Percentiles rank a stretch among this genome's conserved stretches.
These are phyloP conservation scores for Moelleriella libera DNA, from an alignment of 2,329 filamentous ascomycete genomes.

Conservation along the genomic window DNA sequence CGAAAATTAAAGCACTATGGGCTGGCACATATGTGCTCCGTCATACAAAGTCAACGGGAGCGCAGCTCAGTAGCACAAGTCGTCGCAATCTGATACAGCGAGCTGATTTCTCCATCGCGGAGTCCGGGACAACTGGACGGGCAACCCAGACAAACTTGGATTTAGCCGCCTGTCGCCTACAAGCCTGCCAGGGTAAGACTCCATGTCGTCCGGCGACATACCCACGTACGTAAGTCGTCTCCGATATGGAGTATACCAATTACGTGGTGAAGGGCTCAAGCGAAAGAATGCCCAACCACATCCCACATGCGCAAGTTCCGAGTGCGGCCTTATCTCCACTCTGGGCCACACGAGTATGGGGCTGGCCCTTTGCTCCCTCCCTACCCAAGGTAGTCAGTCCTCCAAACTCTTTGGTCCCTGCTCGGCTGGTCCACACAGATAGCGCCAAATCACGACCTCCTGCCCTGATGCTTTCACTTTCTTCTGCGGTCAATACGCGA, in stretches of 20 bases:
- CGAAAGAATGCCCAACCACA: neutral
- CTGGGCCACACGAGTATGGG: neutral
- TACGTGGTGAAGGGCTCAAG: neutral
- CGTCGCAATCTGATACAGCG: neutral
- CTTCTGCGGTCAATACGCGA: neutral
- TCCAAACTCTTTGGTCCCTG: too few relatives aligned
- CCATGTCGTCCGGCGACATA: neutral
- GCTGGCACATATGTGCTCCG: neutral
- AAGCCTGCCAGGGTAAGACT: neutral
- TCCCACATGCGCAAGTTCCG: too few relatives aligned
- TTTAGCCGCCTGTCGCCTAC: neutral
- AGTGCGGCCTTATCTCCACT: too few relatives aligned
- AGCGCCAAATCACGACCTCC: neutral
- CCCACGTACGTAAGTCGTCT: neutral
- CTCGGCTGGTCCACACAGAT: neutral
- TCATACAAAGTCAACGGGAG: neutral
- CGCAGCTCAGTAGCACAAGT: neutral
- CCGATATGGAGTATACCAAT: neutral
- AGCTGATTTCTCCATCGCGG: neutral
- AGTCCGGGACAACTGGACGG: neutral
- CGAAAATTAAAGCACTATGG: neutral
- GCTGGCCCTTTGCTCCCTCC: too few relatives aligned
- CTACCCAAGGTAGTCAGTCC: too few relatives aligned
- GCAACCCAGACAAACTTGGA: neutral
- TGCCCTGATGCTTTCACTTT: neutral